Evolutionary conservation across 2,329 filamentous ascomycete species (phyloP), one percentile per base, ranked within the genome.

Genomic region (Verticillium nonalfalfae): DNA sequence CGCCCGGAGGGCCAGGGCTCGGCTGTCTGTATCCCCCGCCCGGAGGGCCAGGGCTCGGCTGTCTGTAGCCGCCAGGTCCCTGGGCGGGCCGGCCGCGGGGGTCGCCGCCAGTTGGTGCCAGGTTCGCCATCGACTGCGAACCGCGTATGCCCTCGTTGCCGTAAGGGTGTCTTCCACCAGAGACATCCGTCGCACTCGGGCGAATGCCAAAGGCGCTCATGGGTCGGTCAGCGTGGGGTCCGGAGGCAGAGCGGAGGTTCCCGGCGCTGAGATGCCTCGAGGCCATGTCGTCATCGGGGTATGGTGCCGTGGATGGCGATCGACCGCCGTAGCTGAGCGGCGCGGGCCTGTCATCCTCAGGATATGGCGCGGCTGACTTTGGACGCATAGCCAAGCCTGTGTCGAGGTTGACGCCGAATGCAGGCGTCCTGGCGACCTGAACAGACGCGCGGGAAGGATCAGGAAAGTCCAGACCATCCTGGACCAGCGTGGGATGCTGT

Each of bases 331-430:
- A 63, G 61, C 72, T 77, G 55, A 80, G 71, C n/a, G 78, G 80
- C 56, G 81, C 78, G 21, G 85, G 82, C 59, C 79, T 78, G 66
- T 90, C 87, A 65, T 90, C 88, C 58, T 87, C 81, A 0, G 90
- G 90, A 68, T 93, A 93, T 1, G 90, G 90, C 1, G 86, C 86
- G 26, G 83, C 79, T 10, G 87, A 83, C 61, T 79, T 82, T 15
- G 84, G 74, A 38, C 85, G 79, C 34, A 72, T 62, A 7, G 71
- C 68, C 56, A 73, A 66, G 39, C 68, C 69, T 35, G 72, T 67
- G 58, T 82, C 76, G 7, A 84, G 68, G 54, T 81, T 81, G 56
- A 85, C 73, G 5, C 75, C 77, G 65, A 85, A 86, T 7, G 83
- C 78, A 13, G 76, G 72, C 45, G 7, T 18, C 59, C 81, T 72